Evolutionary conservation across 495 filamentous ascomycete genomes (phyloP), one percentile per base, ranked within the genome.

Genomic region (Penicillium cosmopolitanum): DNA sequence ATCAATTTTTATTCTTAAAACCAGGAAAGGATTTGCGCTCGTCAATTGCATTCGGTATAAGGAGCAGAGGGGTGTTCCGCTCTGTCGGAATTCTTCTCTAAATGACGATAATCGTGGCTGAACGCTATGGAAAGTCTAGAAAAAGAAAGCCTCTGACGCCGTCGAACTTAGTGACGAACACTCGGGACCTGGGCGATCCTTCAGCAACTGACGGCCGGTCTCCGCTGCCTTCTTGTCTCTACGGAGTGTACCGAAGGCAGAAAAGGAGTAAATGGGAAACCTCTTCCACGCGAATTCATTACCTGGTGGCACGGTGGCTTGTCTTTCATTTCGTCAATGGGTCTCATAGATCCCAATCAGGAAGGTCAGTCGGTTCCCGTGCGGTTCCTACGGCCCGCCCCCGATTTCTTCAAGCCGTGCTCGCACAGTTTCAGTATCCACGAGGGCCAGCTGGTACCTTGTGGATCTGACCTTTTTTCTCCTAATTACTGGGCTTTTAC

Each of bases 81-180:
- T 10, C 10, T 21, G 21, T n/a, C 47, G 48, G 47, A 12, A 18
- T 4, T 5, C 43, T 15, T 11, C 18, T 33, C 18, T 52, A 58
- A 51, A 58, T 58, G 35, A 52, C 15, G 48, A 58, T 52, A 18
- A 8, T 34, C 55, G 48, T 15, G 21, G 47, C 38, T 15, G 56
- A 38, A 33, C 47, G 21, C 48, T 18, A 58, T 50, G 56, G 31
- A 58, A 53, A 21, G 40, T 58, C 56, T 47, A 58, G 56, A 58
- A 58, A 53, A 51, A 35, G 31, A 38, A 47, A 53, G 21, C 5
- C 16, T 7, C n/a, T 7, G 31, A 25, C 56, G 50, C 50, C 56
- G 42, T 44, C 56, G 21, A 28, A 46, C 34, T 19, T 58, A 58
- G 40, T 40, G 56, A 38, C 48, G 28, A 46, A 25, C 40, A 35